Conservation (phyloP, 805 yeast genomes). For the Candida sithepensis region DNA sequence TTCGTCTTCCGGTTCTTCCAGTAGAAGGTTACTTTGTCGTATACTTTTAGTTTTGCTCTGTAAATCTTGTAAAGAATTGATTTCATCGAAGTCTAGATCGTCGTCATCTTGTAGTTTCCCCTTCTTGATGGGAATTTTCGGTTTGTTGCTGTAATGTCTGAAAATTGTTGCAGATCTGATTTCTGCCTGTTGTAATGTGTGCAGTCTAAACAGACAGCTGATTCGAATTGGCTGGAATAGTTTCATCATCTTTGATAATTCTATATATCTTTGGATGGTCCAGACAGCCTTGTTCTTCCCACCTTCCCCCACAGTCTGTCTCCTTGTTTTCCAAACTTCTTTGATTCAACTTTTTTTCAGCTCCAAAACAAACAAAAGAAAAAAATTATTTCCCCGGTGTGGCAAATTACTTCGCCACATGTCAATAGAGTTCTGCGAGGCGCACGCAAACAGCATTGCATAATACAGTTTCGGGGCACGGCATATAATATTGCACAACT, state of each 20-base stretch:
- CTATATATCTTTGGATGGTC: too few species aligned
- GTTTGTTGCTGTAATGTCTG: background rate
- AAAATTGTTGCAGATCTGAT: background rate
- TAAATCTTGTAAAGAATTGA: constrained; percentile 7
- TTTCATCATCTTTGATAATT: background rate
- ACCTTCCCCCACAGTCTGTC: too few species aligned
- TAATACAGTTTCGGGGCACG: too few species aligned
- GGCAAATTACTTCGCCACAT: too few species aligned
- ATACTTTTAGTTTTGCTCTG: background rate
- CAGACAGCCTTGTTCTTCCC: too few species aligned
- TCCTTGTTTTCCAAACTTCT: too few species aligned
- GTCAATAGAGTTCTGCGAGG: too few species aligned
- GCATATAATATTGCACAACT: too few species aligned
- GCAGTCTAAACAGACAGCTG: background rate
- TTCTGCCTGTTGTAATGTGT: background rate
- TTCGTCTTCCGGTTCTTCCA: background rate
- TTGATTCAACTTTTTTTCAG: too few species aligned
- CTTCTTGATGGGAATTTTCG: background rate
- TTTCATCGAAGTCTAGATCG: constrained; percentile 20
- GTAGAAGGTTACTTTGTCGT: background rate
- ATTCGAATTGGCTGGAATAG: background rate
- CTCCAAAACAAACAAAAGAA: background rate
- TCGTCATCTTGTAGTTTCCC: constrained; percentile 15
- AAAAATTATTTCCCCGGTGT: too few species aligned
- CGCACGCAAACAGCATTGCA: too few species aligned